Conservation (phyloP, 345 rosid genomes). For the Erodium maritimum region DNA sequence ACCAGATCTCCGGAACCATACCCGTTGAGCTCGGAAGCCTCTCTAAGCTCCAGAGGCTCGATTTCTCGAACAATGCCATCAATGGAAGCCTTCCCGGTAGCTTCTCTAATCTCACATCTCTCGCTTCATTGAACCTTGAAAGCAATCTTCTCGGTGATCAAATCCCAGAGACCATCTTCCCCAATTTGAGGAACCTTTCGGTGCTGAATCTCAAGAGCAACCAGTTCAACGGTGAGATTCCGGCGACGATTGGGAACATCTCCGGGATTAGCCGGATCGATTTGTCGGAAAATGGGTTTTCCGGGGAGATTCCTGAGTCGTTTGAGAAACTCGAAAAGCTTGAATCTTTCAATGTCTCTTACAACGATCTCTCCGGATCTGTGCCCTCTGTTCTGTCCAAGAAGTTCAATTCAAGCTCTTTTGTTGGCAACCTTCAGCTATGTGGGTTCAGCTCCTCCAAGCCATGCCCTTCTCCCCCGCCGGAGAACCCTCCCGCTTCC, state of each 20-base stretch:
- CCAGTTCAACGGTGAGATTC: conserved; percentile 47
- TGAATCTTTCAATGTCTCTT: conserved; percentile 68
- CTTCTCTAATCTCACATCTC: conserved; percentile 45
- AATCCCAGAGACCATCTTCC: conserved; percentile 35
- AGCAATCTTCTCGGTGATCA: conserved; percentile 35
- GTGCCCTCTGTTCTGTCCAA: conserved; percentile 56
- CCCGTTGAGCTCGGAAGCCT: conserved; percentile 43
- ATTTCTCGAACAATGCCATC: conserved; percentile 60
- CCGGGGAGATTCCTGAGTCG: conserved; percentile 59
- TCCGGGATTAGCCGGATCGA: conserved; percentile 46
- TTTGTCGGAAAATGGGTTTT: conserved; percentile 55
- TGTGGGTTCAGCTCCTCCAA: conserved; percentile 69
- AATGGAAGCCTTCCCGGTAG: conserved; percentile 59
- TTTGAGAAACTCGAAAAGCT: conserved; percentile 46
- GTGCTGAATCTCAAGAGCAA: conserved; percentile 50
- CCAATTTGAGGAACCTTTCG: conserved; percentile 43
- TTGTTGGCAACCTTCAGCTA: conserved; percentile 73
- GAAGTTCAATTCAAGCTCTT: conserved; percentile 79
- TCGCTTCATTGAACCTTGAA: conserved; percentile 40
- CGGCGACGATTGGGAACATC: conserved; percentile 42
- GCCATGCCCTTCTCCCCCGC: conserved; percentile 47
- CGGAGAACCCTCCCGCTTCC: conserved; percentile 34
- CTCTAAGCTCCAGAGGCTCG: conserved; percentile 38
- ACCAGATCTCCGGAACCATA: conserved; percentile 42
- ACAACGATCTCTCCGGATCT: conserved; percentile 70